Conservation (phyloP, 306 rosid species). For the Luffa aegyptiaca region DNA sequence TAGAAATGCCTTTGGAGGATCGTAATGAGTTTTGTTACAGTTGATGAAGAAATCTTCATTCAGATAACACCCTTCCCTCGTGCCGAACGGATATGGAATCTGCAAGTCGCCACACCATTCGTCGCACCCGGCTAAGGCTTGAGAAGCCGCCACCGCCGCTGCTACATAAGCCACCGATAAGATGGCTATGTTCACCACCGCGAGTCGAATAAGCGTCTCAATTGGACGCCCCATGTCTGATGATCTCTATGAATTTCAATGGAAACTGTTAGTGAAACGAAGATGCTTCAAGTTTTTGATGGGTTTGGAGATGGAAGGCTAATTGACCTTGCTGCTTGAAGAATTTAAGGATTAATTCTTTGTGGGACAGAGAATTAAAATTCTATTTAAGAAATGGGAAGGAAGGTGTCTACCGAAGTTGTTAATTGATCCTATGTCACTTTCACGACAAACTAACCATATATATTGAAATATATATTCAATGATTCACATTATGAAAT, state of each 20-base stretch:
- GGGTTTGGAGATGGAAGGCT: neutral
- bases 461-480: too few relatives aligned
- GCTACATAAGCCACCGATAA: neutral
- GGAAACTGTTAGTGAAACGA: neutral
- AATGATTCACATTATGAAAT: too few relatives aligned
- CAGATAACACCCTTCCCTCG: neutral
- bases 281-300: neutral
- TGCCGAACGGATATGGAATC: slow-evolving; percentile 48
- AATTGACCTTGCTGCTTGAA: neutral
- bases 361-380: neutral
- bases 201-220: neutral
- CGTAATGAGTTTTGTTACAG: neutral
- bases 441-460: too few relatives aligned
- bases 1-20: neutral
- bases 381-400: neutral
- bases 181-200: neutral
- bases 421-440: too few relatives aligned
- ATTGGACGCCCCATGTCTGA: neutral
- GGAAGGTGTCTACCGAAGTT: neutral
- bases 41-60: neutral
- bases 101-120: slow-evolving; percentile 23
- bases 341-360: neutral
- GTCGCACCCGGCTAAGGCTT: slow-evolving; percentile 12
- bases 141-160: neutral
- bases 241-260: neutral